phyloP scores from a whole-genome alignment of 2,329 filamentous ascomycete species.

The Exophiala calicioides region DNA sequence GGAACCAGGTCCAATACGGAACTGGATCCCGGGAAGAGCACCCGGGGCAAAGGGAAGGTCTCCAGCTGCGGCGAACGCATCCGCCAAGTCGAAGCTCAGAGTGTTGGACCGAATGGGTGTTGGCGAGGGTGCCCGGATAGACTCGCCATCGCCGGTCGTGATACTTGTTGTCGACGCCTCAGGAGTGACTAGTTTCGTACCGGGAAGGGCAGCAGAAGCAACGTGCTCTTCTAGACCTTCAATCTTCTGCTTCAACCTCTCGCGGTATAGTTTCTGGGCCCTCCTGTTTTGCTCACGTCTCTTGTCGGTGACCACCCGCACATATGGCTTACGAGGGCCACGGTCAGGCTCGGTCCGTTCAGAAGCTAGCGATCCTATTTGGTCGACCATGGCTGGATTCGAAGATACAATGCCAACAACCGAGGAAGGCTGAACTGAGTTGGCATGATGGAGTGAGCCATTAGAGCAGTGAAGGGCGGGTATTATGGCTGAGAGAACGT shows the following conservation, averaged over 20 bases:
- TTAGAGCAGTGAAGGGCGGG: background rate
- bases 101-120: background rate
- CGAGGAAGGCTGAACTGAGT: background rate
- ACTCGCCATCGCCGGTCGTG: background rate
- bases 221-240: conserved; percentile 20
- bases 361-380: background rate
- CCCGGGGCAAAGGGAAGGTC: conserved; percentile 17
- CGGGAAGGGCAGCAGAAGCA: background rate
- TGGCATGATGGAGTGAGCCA: conserved; percentile 1
- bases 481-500: conserved; percentile 1
- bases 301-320: conserved; percentile 34
- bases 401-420: too few species aligned
- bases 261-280: conserved; percentile 29
- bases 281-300: conserved; percentile 29
- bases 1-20: conserved; percentile 7
- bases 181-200: background rate
- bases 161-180: background rate
- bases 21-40: conserved; percentile 3
- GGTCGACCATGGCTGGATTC: too few species aligned
- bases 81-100: conserved; percentile 18
- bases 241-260: conserved; percentile 23
- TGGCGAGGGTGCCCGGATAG: background rate
- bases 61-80: conserved; percentile 23
- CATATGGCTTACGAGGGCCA: conserved; percentile 25
- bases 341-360: too few species aligned